Evolutionary conservation across 495 filamentous ascomycete species (phyloP).

Genomic region (Trichoderma asperelloides): DNA sequence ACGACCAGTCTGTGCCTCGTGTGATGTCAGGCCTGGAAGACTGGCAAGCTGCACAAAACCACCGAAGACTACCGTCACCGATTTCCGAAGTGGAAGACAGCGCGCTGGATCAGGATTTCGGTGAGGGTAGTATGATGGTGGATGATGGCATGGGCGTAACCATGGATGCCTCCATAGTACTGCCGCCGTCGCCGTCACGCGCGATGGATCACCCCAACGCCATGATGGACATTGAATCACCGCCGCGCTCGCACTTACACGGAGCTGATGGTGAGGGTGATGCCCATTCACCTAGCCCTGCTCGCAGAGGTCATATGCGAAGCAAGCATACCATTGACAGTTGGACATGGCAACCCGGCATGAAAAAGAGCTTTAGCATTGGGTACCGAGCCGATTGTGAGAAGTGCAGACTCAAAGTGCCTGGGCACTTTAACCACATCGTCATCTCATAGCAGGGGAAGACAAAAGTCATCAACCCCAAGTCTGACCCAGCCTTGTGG

Average conservation of each 20-base stretch:
- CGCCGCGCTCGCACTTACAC: conserved; percentile 18
- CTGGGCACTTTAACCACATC: conserved; percentile 84
- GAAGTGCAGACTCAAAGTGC: conserved; percentile 69
- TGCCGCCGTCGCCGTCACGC: background rate
- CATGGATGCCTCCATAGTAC: background rate
- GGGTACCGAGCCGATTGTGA: conserved; percentile 81
- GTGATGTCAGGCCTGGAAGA: conserved; percentile 30
- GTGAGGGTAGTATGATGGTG: conserved; percentile 25
- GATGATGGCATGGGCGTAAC: conserved; percentile 6
- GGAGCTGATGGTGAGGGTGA: background rate
- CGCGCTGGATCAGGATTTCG: conserved; percentile 10
- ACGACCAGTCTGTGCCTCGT: conserved; percentile 19
- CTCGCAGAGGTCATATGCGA: conserved; percentile 31
- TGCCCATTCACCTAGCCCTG: conserved; percentile 21
- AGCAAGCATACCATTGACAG: conserved; percentile 40
- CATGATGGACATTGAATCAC: conserved; percentile 26
- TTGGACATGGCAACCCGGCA: conserved; percentile 42
- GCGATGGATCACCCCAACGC: conserved; percentile 10
- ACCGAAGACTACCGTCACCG: conserved; percentile 57
- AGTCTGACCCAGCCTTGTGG: background rate
- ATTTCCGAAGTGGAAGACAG: conserved; percentile 54
- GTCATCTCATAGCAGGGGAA: conserved; percentile 41
- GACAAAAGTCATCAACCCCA: background rate
- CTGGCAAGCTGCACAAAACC: conserved; percentile 38
- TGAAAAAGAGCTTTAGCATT: conserved; percentile 68